A percentile compares a stretch with the other conserved stretches of the same genome.
These are phyloP conservation scores for Acanthamoeba triangularis DNA, from an alignment of 208 protist genomes.

Conservation along the genomic window DNA sequence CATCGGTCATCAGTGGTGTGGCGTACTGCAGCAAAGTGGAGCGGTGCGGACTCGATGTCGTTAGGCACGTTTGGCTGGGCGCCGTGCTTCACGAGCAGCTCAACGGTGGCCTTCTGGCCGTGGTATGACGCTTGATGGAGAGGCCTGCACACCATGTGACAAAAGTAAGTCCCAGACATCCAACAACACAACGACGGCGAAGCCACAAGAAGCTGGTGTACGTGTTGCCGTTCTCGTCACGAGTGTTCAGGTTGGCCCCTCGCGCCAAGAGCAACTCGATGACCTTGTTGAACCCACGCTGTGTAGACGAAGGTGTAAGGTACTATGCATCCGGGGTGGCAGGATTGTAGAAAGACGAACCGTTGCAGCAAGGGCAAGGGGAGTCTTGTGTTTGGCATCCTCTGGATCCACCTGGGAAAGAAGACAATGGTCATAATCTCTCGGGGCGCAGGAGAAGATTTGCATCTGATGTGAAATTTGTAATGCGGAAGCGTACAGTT, in stretches of 20 bases:
- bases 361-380: slow-evolving; percentile 40
- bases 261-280: slow-evolving; percentile 19
- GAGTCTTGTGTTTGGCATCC: slow-evolving; percentile 63
- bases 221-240: slow-evolving; percentile 74
- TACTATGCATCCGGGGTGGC: neutral
- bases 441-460: no score
- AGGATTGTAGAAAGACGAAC: no score
- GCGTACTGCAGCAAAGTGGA: slow-evolving; percentile 71
- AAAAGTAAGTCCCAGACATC: no score
- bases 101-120: slow-evolving; percentile 4
- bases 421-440: neutral
- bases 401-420: slow-evolving; percentile 4
- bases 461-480: neutral
- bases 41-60: slow-evolving; percentile 50
- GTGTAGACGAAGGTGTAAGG: neutral
- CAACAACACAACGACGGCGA: neutral
- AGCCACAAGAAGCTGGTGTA: neutral
- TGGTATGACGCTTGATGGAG: slow-evolving; percentile 71
- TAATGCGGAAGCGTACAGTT: neutral
- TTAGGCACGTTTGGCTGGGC: slow-evolving; percentile 16
- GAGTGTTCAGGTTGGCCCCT: neutral
- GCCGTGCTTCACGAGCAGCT: slow-evolving; percentile 13
- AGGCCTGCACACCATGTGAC: neutral
- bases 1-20: neutral
- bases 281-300: slow-evolving; percentile 37